phyloP scores from a whole-genome alignment of 495 filamentous ascomycete species.

The Penicillium waksmanii region DNA sequence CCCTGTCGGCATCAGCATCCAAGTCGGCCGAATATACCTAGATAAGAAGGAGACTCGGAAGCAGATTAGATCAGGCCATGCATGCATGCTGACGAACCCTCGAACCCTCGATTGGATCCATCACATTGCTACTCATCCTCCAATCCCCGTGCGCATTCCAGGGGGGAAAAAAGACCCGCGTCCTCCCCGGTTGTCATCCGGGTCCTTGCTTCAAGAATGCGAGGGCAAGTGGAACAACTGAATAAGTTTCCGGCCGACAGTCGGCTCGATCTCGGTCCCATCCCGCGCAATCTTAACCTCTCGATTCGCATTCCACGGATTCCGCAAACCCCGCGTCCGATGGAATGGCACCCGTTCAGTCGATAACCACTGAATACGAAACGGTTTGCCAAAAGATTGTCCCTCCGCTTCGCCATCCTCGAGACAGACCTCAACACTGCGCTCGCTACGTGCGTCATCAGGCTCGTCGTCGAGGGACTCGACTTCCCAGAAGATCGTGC shows the following conservation, averaged over 20 bases:
- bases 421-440: slow-evolving; percentile 42
- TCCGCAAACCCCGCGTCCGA: slow-evolving; percentile 85
- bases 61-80: too few relatives aligned
- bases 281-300: slow-evolving; percentile 97
- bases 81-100: too few relatives aligned
- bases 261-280: slow-evolving; percentile 90
- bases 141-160: too few relatives aligned
- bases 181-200: too few relatives aligned
- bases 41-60: too few relatives aligned
- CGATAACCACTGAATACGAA: slow-evolving; percentile 90
- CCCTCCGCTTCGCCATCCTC: slow-evolving; percentile 42
- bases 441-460: slow-evolving; percentile 37
- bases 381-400: slow-evolving; percentile 87
- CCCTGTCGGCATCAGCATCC: too few relatives aligned
- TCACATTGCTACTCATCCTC: too few relatives aligned
- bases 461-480: slow-evolving; percentile 60
- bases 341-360: slow-evolving; percentile 89
- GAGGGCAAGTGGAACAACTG: slow-evolving; percentile 69
- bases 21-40: too few relatives aligned
- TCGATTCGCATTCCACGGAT: slow-evolving; percentile 93
- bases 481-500: slow-evolving; percentile 97
- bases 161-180: too few relatives aligned
- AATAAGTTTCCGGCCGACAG: slow-evolving; percentile 74
- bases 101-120: too few relatives aligned
- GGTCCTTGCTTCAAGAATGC: neutral